Evolutionary conservation across 805 yeast genomes (phyloP), one percentile per base, ranked within the genome.

Genomic region (Sungouiella blattae): DNA sequence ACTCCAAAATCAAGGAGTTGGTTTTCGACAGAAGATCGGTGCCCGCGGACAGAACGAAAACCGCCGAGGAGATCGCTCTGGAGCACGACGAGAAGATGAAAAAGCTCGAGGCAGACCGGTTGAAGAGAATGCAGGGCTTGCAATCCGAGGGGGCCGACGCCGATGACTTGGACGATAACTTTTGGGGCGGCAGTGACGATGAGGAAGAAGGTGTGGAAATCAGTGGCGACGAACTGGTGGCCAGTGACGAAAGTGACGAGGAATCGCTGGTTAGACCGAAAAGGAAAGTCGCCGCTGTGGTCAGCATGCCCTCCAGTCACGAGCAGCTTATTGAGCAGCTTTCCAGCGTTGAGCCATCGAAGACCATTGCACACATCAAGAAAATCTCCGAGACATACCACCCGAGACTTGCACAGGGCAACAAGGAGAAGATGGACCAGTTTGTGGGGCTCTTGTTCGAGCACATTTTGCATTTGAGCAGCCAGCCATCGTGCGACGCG

Each of bases 11-110:
- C 13, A 72, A 77, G 43, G 83, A 79, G 51, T 69, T 83, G 40
- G 74, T 77, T 2, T 65, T 80, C 50, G 93, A 85, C 41, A 77
- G 78, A 58, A 72, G 89, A 53, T 82, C 93, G 8, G 88, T 73
- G 2, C 93, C 93, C 21, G 79, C 89, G 15, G 91, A 83, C 36
- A 72, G 89, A 61, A 83, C 91, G 2, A 83, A 83, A 55, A 83
- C 93, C 1, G 80, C 73, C 2, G 88, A 84, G 57, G 93, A 85
- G 56, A 35, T 83, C 9, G 65, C 63, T 30, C 63, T 68, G 26
- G 91, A 83, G 51, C 74, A 73, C 46, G 71, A 69, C 13, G 83
- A 77, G n/a, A 75, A 71, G 47, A 64, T 70, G 65, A 75, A 76
- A 46, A 68, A 73, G 47, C 60, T 84, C 45, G 89, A 87, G 57